Evolutionary conservation across 495 filamentous ascomycete genomes (phyloP).

Genomic region (Lepidopterella palustris): DNA sequence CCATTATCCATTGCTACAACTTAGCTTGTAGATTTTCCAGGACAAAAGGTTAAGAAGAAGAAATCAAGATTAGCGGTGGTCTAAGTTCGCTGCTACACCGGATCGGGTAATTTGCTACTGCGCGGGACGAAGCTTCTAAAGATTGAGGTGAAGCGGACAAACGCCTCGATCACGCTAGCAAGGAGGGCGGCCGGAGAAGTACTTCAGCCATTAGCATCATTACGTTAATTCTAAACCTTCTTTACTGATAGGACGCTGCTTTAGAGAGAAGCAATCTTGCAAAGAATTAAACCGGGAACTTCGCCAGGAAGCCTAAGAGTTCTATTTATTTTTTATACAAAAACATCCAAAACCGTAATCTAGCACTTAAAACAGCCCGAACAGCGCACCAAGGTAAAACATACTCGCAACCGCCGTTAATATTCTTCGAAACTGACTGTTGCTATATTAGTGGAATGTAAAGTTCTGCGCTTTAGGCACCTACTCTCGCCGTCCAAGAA

Average conservation of each 20-base stretch:
- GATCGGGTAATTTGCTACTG: no score
- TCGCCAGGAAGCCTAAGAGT: neutral
- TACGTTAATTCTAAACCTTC: neutral
- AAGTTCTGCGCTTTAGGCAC: neutral
- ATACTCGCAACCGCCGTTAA: neutral
- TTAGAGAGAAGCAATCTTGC: neutral
- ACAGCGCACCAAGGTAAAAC: neutral
- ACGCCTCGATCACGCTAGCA: no score
- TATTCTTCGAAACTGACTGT: neutral
- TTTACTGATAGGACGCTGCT: neutral
- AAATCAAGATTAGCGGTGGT: no score
- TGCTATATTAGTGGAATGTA: neutral
- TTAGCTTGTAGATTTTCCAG: no score
- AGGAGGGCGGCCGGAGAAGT: slow-evolving; percentile 6
- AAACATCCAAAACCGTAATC: neutral
- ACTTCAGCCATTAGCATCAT: neutral
- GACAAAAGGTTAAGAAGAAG: no score
- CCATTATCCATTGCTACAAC: no score
- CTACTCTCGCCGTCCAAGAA: neutral
- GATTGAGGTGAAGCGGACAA: no score
- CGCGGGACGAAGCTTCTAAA: no score
- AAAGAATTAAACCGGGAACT: neutral
- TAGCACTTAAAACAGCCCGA: neutral
- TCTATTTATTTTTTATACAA: neutral
- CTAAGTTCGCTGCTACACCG: no score